A percentile compares a stretch with the other conserved stretches of the same genome.
Conservation (phyloP, 768 basidiomycete genomes). For the Mycena albidolilacea region DNA sequence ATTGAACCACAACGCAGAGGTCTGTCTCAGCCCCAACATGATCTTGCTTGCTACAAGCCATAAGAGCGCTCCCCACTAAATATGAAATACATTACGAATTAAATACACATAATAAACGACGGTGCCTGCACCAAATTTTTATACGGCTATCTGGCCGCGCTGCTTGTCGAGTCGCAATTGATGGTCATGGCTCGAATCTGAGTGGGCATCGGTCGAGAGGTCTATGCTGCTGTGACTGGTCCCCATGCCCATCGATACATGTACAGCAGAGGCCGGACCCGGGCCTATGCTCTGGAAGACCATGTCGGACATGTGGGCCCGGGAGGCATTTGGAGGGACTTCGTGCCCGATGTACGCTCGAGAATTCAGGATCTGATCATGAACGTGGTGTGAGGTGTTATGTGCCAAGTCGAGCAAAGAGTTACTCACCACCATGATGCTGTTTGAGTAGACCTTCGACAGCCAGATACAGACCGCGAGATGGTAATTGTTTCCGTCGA, state of each 20-base stretch:
- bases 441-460: conserved; percentile 45
- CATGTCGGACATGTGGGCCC: not conserved
- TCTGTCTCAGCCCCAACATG: too few species aligned
- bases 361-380: conserved; percentile 34
- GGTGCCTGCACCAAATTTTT: not conserved
- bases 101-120: too few species aligned
- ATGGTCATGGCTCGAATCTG: not conserved
- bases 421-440: conserved; percentile 25
- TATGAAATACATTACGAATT: too few species aligned
- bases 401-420: not conserved
- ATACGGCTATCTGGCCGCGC: not conserved
- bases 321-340: not conserved
- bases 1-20: too few species aligned
- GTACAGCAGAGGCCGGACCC: not conserved
- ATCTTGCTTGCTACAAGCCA: too few species aligned
- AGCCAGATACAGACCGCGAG: conserved; percentile 39
- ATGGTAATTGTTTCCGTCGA: conserved; percentile 39
- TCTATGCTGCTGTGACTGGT: not conserved
- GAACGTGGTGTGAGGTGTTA: not conserved
- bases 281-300: not conserved
- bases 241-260: not conserved
- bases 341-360: conserved; percentile 32
- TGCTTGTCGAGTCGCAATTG: not conserved
- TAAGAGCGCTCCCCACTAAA: too few species aligned
- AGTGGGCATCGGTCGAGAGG: not conserved